Conservation (phyloP, 2,329 filamentous ascomycete genomes). For the Claviceps fusiformis region DNA sequence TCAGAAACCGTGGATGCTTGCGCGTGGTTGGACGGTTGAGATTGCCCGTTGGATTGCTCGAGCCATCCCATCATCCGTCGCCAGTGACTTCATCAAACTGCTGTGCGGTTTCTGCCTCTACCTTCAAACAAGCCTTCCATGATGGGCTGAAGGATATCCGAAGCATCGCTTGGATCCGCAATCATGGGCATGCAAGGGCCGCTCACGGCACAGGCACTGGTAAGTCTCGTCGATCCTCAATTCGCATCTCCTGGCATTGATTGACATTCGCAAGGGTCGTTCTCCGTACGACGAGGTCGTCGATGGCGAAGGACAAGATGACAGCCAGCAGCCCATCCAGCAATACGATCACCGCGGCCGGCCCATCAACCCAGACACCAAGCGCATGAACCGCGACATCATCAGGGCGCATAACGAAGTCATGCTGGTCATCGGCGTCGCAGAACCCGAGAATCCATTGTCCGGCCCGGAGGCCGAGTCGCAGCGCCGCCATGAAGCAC, state of each 20-base stretch:
- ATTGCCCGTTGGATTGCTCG: too few species aligned
- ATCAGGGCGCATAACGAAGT: constrained; percentile 50
- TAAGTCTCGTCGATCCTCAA: constrained; percentile 18
- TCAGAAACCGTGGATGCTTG: too few species aligned
- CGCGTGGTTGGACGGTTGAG: too few species aligned
- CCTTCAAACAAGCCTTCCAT: neutral
- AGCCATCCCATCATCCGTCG: neutral
- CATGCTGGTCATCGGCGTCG: constrained; percentile 49
- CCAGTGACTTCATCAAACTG: neutral
- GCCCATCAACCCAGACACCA: constrained; percentile 40
- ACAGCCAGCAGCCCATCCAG: constrained; percentile 28
- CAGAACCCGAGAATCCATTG: constrained; percentile 38
- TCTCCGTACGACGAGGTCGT: constrained; percentile 48
- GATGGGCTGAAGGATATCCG: neutral
- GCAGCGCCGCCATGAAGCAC: constrained; percentile 28
- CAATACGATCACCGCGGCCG: constrained; percentile 42
- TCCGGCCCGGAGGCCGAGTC: constrained; percentile 26
- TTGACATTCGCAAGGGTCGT: constrained; percentile 29
- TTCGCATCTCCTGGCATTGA: neutral
- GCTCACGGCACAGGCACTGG: constrained; percentile 42
- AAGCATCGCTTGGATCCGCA: neutral
- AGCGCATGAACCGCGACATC: constrained; percentile 40
- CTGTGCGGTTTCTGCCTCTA: neutral
- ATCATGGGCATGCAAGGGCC: constrained; percentile 42
- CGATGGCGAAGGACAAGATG: constrained; percentile 31